Percentiles rank a stretch among this genome's conserved stretches.
Conservation (phyloP, 2,329 filamentous ascomycete species). For the Curvularia sp. region DNA sequence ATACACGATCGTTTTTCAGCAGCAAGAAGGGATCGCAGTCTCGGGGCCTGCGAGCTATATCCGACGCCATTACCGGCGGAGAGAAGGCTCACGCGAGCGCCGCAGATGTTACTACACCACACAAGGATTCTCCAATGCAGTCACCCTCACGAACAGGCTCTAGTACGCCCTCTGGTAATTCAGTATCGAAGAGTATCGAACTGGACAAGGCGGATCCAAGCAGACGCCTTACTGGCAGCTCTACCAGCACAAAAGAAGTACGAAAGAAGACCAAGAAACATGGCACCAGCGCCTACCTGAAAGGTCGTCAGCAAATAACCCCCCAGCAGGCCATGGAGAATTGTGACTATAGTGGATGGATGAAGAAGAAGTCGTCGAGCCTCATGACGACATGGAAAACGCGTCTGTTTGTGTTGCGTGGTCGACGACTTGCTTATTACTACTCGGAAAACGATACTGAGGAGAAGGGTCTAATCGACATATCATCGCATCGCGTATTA, state of each 20-base stretch:
- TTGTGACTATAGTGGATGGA: conserved; percentile 97
- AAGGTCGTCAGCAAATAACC: conserved; percentile 80
- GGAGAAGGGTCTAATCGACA: conserved; percentile 96
- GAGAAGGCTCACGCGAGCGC: conserved; percentile 60
- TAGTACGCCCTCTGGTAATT: conserved; percentile 65
- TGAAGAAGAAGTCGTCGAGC: conserved; percentile 98
- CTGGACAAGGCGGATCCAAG: conserved; percentile 71
- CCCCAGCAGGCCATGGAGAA: conserved; percentile 83
- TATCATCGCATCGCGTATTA: conserved; percentile 95
- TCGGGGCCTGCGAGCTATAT: conserved; percentile 83
- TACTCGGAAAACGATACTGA: conserved; percentile 92
- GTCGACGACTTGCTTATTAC: conserved; percentile 91
- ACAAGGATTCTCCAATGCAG: conserved; percentile 61
- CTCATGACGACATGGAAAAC: conserved; percentile 98
- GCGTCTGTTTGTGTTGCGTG: conserved; percentile 91
- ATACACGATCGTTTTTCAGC: conserved; percentile 50
- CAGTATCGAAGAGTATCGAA: conserved; percentile 74
- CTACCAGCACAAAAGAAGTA: conserved; percentile 52
- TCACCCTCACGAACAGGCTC: conserved; percentile 81
- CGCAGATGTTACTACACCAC: conserved; percentile 52
- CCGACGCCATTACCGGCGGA: conserved; percentile 69
- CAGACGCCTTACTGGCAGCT: conserved; percentile 51
- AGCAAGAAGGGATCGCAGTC: conserved; percentile 51
- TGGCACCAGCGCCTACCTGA: conserved; percentile 90
- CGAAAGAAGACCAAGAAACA: conserved; percentile 77